Base-by-base conservation (phyloP, 805 yeast species). In the Ogataea angusta region DNA sequence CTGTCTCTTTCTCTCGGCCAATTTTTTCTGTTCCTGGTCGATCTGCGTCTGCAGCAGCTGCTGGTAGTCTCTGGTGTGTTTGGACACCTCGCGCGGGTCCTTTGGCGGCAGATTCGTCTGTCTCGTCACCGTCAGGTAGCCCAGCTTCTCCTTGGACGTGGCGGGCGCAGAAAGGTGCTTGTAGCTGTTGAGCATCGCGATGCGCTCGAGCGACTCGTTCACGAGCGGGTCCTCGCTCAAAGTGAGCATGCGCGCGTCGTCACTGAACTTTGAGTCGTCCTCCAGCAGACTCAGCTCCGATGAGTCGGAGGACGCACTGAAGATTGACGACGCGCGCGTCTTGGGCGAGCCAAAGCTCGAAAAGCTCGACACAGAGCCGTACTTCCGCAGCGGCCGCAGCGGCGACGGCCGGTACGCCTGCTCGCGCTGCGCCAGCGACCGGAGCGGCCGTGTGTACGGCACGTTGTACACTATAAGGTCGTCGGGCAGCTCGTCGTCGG, bases 51-150 rank as follows among this genome's bases (percentile, higher is more conserved):
- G 57, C 25, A 78, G 58, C 29, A 78, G 45, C 21, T 56, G 49
- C 38, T 77, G 74, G 42, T 74, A 78, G 51, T 78, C 80, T 30
- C 61, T 60, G 30, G 74, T 65, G 54, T 83, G 90, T 44, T 70
- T 75, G 21, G 58, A 39, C 13, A 73, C 71, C 50, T 83, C 89
- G 14, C 62, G 58, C 13, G 60, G 55, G 18, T 73, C 60, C 56
- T 83, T 83, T 31, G 88, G 86, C 0, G 91, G 90, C 27, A 83
- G 60, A 66, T 78, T 74, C 1, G 71, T 60, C 18, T 85, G 89
- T 39, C 91, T 63, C 0, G 89, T 80, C 17, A 67, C 64, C 0
- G 82, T 59, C 10, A 69, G 47, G 39, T 62, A 53, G 9, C 54
- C 48, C 14, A 41, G 13, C 17, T 47, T 55, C 31, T 50, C 53